phyloP scores from a whole-genome alignment of 345 rosid genomes.

The Lepidium didymum region DNA sequence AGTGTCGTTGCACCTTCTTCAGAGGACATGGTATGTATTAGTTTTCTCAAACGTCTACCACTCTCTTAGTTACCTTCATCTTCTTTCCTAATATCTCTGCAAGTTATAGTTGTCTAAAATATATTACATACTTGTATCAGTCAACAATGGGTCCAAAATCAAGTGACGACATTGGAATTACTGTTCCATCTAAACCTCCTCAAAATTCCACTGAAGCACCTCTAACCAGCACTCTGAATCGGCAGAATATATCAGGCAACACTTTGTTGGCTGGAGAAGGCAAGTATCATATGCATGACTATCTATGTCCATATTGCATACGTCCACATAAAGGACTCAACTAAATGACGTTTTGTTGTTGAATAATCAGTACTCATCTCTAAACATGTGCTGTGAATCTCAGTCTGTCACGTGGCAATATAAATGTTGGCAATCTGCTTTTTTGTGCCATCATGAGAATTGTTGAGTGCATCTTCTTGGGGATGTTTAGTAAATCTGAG shows the following conservation, averaged over 20 bases:
- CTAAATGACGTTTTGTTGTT: background rate
- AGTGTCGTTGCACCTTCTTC: slow-evolving; percentile 35
- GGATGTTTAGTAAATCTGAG: background rate
- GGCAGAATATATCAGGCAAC: slow-evolving; percentile 35
- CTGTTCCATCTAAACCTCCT: slow-evolving; percentile 66
- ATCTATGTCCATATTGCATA: slow-evolving; percentile 5
- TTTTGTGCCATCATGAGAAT: background rate
- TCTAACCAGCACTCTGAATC: slow-evolving; percentile 35
- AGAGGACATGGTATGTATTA: slow-evolving; percentile 38
- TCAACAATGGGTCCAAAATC: slow-evolving; percentile 40
- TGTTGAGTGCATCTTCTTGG: background rate
- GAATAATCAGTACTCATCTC: background rate
- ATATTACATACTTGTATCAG: slow-evolving; percentile 36
- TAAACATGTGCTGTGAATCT: background rate
- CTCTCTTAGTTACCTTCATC: background rate
- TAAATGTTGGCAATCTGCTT: slow-evolving; percentile 9
- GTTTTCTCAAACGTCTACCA: slow-evolving; percentile 6
- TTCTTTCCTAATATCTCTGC: slow-evolving; percentile 1
- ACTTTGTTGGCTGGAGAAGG: slow-evolving; percentile 50
- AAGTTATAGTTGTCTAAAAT: background rate
- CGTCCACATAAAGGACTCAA: background rate
- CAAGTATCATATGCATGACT: slow-evolving; percentile 29
- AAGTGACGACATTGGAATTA: slow-evolving; percentile 64
- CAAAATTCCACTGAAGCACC: slow-evolving; percentile 35
- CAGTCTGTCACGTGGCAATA: background rate